Evolutionary conservation across 2,329 filamentous ascomycete species (phyloP), one percentile per base, ranked within the genome.

Genomic region (Fusarium siculi): DNA sequence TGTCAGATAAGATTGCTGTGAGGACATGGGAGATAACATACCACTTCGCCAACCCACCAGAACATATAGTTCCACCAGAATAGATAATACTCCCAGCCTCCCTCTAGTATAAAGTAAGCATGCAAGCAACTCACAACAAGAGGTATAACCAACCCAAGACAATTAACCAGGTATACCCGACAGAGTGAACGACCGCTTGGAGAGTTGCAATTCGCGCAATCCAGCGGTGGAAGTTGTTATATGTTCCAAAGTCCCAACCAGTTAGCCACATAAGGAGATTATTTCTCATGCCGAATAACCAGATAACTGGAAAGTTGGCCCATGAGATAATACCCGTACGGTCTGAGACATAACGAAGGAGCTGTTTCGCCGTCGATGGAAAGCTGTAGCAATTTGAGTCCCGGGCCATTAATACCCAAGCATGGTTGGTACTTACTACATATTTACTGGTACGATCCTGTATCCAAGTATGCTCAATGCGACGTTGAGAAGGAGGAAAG

Each of bases 161-260:
- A 25, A 25, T 25, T 25, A 87, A 79, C 3, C 87, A 68, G 0
- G 88, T 85, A 67, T 92, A 93, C 0, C 87, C 86, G 3, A 91
- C 64, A 0, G 90, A 91, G 74, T 93, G 92, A 0, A 91, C 78
- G 4, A 92, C 83, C 3, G 90, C 91, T 72, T 92, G 86, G 1
- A 90, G 63, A 0, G 90, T 91, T 10, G 90, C 86, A 5, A 92
- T 84, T 23, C 91, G 84, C 0, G 92, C 91, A 7, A 91, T 84
- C 85, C 90, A 91, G 1, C 91, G 88, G 79, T 93, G 92, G 58
- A 93, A 92, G 44, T 89, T 86, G 72, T 89, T 93, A 75, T 90
- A 93, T 0, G 89, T 90, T 4, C 86, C 85, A 77, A 91, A 93
- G 16, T 88, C 89, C 91, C 91, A 93, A 0, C 91, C 91, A 0